Conservation (phyloP, 495 filamentous ascomycete species). For the Lophiotrema nucula region DNA sequence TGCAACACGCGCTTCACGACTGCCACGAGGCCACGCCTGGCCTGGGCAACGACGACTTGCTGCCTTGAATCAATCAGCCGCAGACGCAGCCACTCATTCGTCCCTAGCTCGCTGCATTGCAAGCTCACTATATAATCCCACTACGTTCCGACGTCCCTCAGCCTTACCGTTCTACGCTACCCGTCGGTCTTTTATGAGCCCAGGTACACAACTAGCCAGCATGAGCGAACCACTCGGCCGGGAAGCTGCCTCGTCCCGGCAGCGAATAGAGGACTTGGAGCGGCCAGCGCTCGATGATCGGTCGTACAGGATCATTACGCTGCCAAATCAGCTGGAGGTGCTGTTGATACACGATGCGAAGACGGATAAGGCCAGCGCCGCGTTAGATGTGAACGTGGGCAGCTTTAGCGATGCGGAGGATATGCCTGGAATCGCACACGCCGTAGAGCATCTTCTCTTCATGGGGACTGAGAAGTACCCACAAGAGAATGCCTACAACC, state of each 20-base stretch:
- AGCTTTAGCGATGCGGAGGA: constrained; percentile 89
- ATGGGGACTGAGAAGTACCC: constrained; percentile 99
- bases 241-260: constrained; percentile 48
- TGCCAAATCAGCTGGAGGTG: constrained; percentile 89
- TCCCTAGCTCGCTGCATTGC: neutral
- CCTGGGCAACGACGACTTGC: neutral
- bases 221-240: constrained; percentile 29
- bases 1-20: constrained; percentile 1
- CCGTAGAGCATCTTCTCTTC: constrained; percentile 90
- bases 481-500: constrained; percentile 91
- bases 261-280: constrained; percentile 75
- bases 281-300: constrained; percentile 86
- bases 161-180: neutral
- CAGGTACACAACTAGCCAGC: constrained; percentile 8
- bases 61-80: constrained; percentile 5
- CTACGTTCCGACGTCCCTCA: neutral
- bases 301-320: constrained; percentile 78
- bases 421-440: constrained; percentile 92
- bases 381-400: constrained; percentile 92
- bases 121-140: constrained; percentile 16
- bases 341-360: constrained; percentile 91
- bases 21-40: neutral
- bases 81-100: neutral
- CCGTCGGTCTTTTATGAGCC: constrained; percentile 1
- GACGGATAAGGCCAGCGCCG: constrained; percentile 94